Conservation (phyloP, 2,329 filamentous ascomycete species). For the Exophiala sp. region DNA sequence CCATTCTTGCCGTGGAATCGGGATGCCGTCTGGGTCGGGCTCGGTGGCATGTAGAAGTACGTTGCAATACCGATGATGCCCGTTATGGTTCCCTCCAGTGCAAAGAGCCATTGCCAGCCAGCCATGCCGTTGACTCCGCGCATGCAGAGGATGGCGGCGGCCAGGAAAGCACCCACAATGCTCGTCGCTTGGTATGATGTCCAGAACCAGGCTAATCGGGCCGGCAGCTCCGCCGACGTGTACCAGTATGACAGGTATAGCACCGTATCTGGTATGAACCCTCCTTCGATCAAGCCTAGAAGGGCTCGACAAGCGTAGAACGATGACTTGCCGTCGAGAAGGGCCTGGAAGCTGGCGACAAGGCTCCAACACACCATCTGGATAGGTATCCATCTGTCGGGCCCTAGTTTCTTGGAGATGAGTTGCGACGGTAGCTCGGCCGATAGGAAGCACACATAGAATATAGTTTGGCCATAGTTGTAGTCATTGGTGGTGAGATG, state of each 20-base stretch:
- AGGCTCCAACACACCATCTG: conserved; percentile 42
- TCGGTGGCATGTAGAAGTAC: conserved; percentile 56
- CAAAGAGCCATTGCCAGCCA: conserved; percentile 38
- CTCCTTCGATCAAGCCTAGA: conserved; percentile 44
- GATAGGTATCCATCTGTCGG: conserved; percentile 51
- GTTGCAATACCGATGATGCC: conserved; percentile 51
- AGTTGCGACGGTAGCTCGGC: conserved; percentile 54
- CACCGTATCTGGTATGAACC: conserved; percentile 39
- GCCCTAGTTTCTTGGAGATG: conserved; percentile 49
- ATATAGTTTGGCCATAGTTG: conserved; percentile 49
- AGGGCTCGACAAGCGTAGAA: conserved; percentile 41
- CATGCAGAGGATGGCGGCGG: conserved; percentile 38
- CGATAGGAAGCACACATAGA: conserved; percentile 48
- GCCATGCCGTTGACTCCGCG: conserved; percentile 33
- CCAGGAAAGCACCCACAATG: conserved; percentile 42
- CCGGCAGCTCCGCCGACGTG: conserved; percentile 42
- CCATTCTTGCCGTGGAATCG: conserved; percentile 55
- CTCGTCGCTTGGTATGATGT: conserved; percentile 40
- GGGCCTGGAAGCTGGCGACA: conserved; percentile 40
- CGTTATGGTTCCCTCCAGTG: conserved; percentile 39
- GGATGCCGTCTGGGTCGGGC: conserved; percentile 59
- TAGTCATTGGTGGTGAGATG: conserved; percentile 32
- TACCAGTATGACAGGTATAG: conserved; percentile 66
- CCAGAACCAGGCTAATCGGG: conserved; percentile 59
- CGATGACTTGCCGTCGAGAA: conserved; percentile 39